Conservation (phyloP, 1,284 basidiomycete genomes). For the Neonothopanus nambi region DNA sequence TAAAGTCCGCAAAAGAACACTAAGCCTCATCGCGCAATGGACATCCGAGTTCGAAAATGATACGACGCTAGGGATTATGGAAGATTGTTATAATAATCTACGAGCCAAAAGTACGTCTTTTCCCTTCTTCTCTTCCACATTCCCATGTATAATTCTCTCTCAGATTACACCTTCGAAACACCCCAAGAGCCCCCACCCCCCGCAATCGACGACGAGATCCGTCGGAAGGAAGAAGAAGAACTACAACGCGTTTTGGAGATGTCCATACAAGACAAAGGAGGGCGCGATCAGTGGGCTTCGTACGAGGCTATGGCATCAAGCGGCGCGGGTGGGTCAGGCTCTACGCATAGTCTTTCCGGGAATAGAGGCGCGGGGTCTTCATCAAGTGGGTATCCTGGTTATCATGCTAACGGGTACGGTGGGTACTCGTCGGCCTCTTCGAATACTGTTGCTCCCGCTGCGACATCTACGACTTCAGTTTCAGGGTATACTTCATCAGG, state of each 20-base stretch:
- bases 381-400: neutral
- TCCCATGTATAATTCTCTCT: neutral
- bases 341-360: conserved; percentile 5
- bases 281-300: conserved; percentile 30
- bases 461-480: neutral
- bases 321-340: conserved; percentile 16
- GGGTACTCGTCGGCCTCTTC: conserved; percentile 12
- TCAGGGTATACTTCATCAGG: conserved; percentile 26
- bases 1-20: conserved; percentile 79
- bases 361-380: conserved; percentile 9
- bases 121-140: conserved; percentile 12
- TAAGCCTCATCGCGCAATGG: conserved; percentile 84
- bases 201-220: conserved; percentile 74
- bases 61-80: conserved; percentile 85
- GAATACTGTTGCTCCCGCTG: conserved; percentile 6
- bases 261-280: conserved; percentile 86
- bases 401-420: neutral
- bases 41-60: conserved; percentile 83
- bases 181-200: conserved; percentile 66
- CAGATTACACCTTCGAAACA: conserved; percentile 76
- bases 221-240: conserved; percentile 88
- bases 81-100: conserved; percentile 84
- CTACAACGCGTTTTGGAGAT: conserved; percentile 88
- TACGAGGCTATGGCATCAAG: conserved; percentile 13
- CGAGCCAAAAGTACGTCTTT: conserved; percentile 76